These are phyloP conservation scores for Globisporangium emineosum DNA, from an alignment of 352 stramenopile genomes.

Conservation along the genomic window DNA sequence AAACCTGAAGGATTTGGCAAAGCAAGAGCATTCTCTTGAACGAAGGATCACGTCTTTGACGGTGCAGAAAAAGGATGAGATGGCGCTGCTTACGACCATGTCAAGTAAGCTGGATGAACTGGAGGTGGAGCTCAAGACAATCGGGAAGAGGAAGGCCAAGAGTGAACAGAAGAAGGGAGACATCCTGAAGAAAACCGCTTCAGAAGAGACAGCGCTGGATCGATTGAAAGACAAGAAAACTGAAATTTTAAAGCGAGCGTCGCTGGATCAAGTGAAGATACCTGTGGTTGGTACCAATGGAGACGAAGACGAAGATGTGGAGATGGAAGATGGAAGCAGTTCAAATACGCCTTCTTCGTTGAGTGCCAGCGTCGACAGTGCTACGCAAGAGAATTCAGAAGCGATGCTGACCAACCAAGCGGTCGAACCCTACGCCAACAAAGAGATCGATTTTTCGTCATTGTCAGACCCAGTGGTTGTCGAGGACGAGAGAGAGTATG, in stretches of 20 bases:
- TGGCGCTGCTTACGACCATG: conserved; percentile 29
- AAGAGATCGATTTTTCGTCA: conserved; percentile 89
- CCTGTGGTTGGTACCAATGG: conserved; percentile 38
- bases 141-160: conserved; percentile 58
- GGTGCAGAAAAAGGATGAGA: conserved; percentile 72
- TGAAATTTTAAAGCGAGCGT: conserved; percentile 94
- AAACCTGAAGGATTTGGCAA: conserved; percentile 47
- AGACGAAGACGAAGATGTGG: conserved; percentile 41
- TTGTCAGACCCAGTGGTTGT: conserved; percentile 74
- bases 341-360: background rate
- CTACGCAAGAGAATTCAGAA: conserved; percentile 25
- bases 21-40: conserved; percentile 48
- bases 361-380: conserved; percentile 26
- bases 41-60: conserved; percentile 51
- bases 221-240: conserved; percentile 91
- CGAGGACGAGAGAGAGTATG: conserved; percentile 82
- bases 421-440: conserved; percentile 36
- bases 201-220: conserved; percentile 90
- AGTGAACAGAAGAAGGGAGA: conserved; percentile 60
- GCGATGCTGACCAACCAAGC: conserved; percentile 48
- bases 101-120: conserved; percentile 45
- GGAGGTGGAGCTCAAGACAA: conserved; percentile 59
- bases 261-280: conserved; percentile 94
- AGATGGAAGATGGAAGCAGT: conserved; percentile 51
- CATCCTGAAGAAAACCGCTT: conserved; percentile 81